These are phyloP conservation scores for Rhizophora mangle DNA, from an alignment of 345 rosid species.

Conservation along the genomic window DNA sequence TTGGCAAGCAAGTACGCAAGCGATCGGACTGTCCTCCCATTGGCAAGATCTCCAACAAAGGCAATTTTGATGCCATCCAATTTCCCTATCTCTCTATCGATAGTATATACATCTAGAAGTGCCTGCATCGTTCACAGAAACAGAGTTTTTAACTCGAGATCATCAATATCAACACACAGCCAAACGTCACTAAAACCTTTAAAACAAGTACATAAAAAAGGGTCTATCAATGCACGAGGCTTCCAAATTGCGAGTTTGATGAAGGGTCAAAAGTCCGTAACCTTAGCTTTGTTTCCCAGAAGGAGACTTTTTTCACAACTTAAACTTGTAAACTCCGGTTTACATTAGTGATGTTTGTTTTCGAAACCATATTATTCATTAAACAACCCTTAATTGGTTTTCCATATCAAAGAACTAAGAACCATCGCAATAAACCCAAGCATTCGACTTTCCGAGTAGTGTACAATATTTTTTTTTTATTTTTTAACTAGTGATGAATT, in stretches of 20 bases:
- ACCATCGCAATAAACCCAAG: neutral
- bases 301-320: no score
- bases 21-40: slow-evolving; percentile 92
- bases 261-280: no score
- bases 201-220: no score
- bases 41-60: slow-evolving; percentile 96
- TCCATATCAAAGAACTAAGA: neutral
- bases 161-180: neutral
- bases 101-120: slow-evolving; percentile 84
- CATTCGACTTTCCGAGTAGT: neutral
- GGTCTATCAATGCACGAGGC: no score
- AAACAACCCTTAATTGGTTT: neutral
- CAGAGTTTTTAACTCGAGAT: neutral
- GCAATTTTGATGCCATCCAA: slow-evolving; percentile 85
- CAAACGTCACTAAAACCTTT: no score
- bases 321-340: no score
- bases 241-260: no score
- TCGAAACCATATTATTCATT: neutral
- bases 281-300: no score
- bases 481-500: no score
- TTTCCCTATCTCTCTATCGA: slow-evolving; percentile 82
- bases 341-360: neutral
- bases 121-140: slow-evolving; percentile 45
- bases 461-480: neutral
- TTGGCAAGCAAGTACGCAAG: slow-evolving; percentile 90